Evolutionary conservation across 306 rosid species (phyloP), one percentile per base, ranked within the genome.

Genomic region (Castanea crenata): DNA sequence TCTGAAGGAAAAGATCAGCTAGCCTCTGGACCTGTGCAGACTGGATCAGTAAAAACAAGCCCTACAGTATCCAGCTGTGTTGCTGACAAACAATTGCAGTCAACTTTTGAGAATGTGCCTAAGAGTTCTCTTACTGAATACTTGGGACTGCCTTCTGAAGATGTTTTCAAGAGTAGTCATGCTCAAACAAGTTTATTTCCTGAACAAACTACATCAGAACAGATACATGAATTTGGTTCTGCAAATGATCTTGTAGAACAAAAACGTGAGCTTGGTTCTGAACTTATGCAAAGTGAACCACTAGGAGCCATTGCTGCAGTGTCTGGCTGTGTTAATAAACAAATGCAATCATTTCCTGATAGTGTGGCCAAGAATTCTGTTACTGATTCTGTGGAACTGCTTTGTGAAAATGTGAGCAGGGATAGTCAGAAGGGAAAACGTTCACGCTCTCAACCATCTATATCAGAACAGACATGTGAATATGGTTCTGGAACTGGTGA

Each of bases 331-430:
- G 68, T 35, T 71, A 79, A 56, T 19, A 72, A 71, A 32, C 79
- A 78, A 58, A 73, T 32, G 32, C 89, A 82, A 74, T 55, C 78
- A 5, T 18, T 73, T 78, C 34, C 79, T 54, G 80, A 76, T 52
- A 77, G 67, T 63, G 79, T 27, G 71, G 62, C 73, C 71, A 12
- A 9, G 32, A 70, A 72, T 79, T 62, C 81, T 74, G 29, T 68
- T 75, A 68, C 59, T 11, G 73, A 80, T 4, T 20, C 29, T 56
- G 18, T 80, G 70, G 55, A 74, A 44, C 46, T 74, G 25, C 65
- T 71, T 78, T 15, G 1, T 38, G 72, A 68, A 49, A 76, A 73
- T 34, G 38, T 32, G 79, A 49, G 73, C 49, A 61, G 52, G 46
- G 12, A 41, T 54, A 9, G 61, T 59, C 77, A 52, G 74, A 74